phyloP scores from a whole-genome alignment of 331 rosid genomes.

The Prunus yedoensis region DNA sequence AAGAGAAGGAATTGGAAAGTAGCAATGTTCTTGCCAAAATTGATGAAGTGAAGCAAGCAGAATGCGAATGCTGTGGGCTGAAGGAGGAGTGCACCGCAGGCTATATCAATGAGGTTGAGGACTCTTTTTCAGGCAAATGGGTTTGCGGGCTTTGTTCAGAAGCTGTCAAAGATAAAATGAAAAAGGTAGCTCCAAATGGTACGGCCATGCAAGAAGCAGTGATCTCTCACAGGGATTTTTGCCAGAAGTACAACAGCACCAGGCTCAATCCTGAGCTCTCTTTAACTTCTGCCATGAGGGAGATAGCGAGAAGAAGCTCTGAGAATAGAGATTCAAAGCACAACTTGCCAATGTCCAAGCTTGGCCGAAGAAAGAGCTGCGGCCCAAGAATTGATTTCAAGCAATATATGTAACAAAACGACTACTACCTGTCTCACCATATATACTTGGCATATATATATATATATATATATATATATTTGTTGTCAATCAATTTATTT shows the following conservation, averaged over 20 bases:
- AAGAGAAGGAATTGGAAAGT: constrained; percentile 9
- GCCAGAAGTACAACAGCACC: constrained; percentile 37
- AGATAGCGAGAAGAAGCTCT: constrained; percentile 47
- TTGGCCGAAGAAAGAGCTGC: constrained; percentile 44
- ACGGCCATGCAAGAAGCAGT: constrained; percentile 44
- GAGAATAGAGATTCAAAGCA: constrained; percentile 34
- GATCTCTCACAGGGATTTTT: constrained; percentile 44
- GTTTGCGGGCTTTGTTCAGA: constrained; percentile 76
- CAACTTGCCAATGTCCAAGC: background rate
- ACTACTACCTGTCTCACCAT: no score
- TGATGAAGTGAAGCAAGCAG: constrained; percentile 40
- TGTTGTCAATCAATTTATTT: no score
- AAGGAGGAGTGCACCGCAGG: constrained; percentile 57
- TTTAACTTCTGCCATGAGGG: constrained; percentile 58
- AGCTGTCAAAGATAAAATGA: constrained; percentile 55
- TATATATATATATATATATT: no score
- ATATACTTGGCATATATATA: no score
- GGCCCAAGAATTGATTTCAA: constrained; percentile 28
- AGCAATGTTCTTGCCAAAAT: background rate
- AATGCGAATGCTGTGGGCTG: constrained; percentile 71
- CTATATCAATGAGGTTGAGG: constrained; percentile 45
- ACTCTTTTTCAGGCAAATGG: constrained; percentile 52
- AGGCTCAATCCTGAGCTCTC: constrained; percentile 68
- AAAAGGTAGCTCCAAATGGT: background rate
- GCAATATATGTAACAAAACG: background rate